Base-by-base conservation (phyloP, 805 yeast genomes). In the Yarrowia sp. region DNA sequence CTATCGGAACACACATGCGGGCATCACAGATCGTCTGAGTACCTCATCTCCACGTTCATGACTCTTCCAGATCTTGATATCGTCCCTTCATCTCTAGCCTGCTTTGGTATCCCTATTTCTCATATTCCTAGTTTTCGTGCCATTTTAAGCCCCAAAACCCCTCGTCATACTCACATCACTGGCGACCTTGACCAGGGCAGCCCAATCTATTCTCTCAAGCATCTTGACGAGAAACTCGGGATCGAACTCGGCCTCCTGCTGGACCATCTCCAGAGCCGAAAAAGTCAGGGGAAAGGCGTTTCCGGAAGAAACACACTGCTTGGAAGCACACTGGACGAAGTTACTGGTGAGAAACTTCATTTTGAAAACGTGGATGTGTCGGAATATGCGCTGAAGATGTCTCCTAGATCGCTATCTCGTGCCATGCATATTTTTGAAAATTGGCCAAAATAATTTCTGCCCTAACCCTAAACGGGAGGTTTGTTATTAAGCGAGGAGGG, bases 331-430 rank as follows among this genome's bases (percentile, higher is more conserved):
- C 76, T 89, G 92, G 70, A 95, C 96, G 78, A 95, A 95, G 78
- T 95, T 95, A 13, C 98, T 91, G n/a, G 99, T 94, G 34, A 95
- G 81, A 74, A 94, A 87, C 80, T 95, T 94, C 99, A 94, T 94
- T 38, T 44, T 47, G 36, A 13, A 19, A 14, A 15, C 17, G 14
- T 14, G 34, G 9, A 38, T 53, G 36, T 19, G 42, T 52, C n/a
- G 44, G 55, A 33, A 33, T 15, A n/a, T 19, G 53, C 15, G 53
- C 9, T n/a, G 55, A 33, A 46, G 34, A 19, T 13, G 8, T 46
- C 52, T 34, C 56, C 56, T 34, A 49, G 33, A 49, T 38, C 44
- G 60, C 36, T 39, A 55, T 55, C 46, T 20, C 36, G 9, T n/a
- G 58, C 15, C 5, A 20, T 55, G 61, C 46, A 55, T 55, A 19